phyloP scores from a whole-genome alignment of 2,329 filamentous ascomycete genomes.

The Diaporthe sp. region DNA sequence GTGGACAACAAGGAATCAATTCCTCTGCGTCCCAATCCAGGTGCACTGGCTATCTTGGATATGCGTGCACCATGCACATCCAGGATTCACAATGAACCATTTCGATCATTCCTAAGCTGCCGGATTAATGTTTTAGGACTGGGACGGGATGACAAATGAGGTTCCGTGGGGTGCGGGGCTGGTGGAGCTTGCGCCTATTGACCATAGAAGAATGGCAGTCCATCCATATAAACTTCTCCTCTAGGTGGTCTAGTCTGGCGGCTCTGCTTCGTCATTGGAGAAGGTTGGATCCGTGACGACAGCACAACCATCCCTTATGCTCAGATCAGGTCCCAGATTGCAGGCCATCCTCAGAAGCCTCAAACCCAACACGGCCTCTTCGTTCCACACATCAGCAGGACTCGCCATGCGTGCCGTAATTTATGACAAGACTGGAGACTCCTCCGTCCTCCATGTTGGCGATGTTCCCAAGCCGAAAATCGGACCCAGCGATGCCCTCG shows the following conservation, averaged over 20 bases:
- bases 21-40: neutral
- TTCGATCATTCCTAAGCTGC: neutral
- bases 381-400: neutral
- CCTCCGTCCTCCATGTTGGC: conserved; percentile 34
- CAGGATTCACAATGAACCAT: too few relatives aligned
- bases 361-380: conserved; percentile 2
- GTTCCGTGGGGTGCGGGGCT: neutral
- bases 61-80: neutral
- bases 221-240: neutral
- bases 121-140: neutral
- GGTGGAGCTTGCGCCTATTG: neutral
- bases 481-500: conserved; percentile 28
- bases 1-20: neutral
- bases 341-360: conserved; percentile 34
- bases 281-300: neutral
- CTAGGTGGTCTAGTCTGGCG: neutral
- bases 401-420: conserved; percentile 33
- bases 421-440: conserved; percentile 35
- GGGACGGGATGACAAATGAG: conserved; percentile 5
- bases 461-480: conserved; percentile 34
- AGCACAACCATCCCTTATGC: conserved; percentile 4
- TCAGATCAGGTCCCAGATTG: conserved; percentile 24
- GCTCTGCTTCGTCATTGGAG: neutral
- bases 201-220: neutral
- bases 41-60: neutral